Evolutionary conservation across 2,329 filamentous ascomycete genomes (phyloP), one percentile per base, ranked within the genome.

Genomic region (Fusarium sp.): DNA sequence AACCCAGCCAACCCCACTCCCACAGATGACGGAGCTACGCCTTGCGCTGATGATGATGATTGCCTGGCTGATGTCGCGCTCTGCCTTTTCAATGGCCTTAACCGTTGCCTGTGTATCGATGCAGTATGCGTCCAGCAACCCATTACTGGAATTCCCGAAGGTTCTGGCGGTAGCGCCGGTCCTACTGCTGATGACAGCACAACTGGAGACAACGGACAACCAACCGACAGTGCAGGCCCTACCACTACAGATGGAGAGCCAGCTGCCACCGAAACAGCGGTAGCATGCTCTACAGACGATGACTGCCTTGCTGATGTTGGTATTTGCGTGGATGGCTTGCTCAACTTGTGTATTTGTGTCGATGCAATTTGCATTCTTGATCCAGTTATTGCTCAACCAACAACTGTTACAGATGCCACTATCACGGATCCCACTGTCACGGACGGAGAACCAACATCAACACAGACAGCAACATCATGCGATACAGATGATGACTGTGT

Each of bases 81-180:
- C 3, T 69, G 65, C n/a, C 5, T 69, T 2, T 3, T 55, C 9
- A n/a, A 26, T 4, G 49, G 36, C 1, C 6, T 54, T 11, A 65
- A 62, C 9, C 15, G 61, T 2, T 68, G 65, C 1, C 46, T 42
- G 9, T 69, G 65, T 17, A 19, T 46, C 2, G 57, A 62, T 9
- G 59, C 40, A 4, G 22, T 69, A 2, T 69, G 65, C 7, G 15
- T 52, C 6, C 64, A 63, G 24, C 45, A 52, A 8, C 31, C n/a
- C 26, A 24, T 43, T 4, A 28, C 65, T 4, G 52, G 36, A 44
- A 36, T 10, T 3, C 36, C 53, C 3, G 39, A 54, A 33, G 34
- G 50, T 1, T 26, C 45, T 3, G 60, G 52, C 8, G 22, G 19
- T 1, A 43, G 51, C 11, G 4, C 17, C 3, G 36, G 40, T 0